phyloP scores from a whole-genome alignment of 139 green algal species.

The Yamagishiella unicocca region DNA sequence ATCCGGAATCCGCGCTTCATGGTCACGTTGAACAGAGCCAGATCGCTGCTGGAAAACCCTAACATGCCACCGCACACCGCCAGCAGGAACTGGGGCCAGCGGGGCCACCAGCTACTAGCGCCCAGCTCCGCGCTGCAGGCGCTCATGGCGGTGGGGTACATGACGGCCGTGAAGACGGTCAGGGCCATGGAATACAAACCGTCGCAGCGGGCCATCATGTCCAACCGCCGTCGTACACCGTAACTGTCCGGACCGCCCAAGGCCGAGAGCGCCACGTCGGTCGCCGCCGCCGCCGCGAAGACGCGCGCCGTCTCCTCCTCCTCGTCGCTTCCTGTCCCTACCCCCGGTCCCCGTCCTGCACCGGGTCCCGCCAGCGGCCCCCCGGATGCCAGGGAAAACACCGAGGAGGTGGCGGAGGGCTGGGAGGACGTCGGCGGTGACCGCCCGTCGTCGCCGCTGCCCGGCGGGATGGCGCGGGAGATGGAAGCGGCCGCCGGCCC shows the following conservation, averaged over 20 bases:
- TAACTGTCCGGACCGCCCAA: neutral
- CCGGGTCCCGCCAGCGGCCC: no score
- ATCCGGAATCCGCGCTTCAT: neutral
- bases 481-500: no score
- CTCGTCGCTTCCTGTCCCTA: no score
- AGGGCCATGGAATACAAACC: neutral
- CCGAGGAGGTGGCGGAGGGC: no score
- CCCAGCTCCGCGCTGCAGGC: no score
- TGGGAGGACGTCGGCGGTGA: no score
- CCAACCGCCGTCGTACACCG: neutral
- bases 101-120: neutral
- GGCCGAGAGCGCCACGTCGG: neutral
- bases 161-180: neutral
- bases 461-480: no score
- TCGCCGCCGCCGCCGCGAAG: neutral
- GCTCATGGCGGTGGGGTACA: neutral
- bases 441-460: no score
- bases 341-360: no score
- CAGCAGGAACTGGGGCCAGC: neutral
- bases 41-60: neutral
- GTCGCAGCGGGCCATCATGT: neutral
- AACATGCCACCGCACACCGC: neutral
- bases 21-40: neutral
- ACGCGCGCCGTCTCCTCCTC: neutral
- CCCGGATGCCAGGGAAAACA: no score